These are phyloP conservation scores for Fusarium incarnatum DNA, from an alignment of 2,329 filamentous ascomycete genomes.

Conservation along the genomic window DNA sequence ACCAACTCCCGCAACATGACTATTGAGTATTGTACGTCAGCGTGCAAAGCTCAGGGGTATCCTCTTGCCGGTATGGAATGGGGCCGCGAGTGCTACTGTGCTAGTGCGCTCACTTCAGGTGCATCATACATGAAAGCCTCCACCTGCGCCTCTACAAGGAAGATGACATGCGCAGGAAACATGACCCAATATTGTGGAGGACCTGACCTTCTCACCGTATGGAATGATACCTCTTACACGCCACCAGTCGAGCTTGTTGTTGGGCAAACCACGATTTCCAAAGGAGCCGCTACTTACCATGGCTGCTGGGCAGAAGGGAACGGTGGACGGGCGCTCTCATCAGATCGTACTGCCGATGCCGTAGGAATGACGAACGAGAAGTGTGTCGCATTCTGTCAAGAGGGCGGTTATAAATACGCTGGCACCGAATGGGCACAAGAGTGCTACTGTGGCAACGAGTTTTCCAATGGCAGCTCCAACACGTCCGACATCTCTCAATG, in stretches of 20 bases:
- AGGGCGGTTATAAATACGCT: constrained; percentile 49
- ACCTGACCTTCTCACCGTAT: constrained; percentile 33
- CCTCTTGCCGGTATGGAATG: constrained; percentile 40
- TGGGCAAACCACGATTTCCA: constrained; percentile 33
- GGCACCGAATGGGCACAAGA: constrained; percentile 52
- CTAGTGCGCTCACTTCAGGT: constrained; percentile 23
- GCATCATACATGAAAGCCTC: constrained; percentile 34
- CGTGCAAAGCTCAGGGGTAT: constrained; percentile 39
- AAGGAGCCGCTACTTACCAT: constrained; percentile 32
- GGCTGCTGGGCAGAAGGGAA: constrained; percentile 36
- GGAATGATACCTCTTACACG: constrained; percentile 41
- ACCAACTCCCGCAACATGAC: constrained; percentile 28
- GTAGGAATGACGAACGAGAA: constrained; percentile 45
- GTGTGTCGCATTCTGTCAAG: constrained; percentile 48
- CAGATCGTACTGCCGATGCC: constrained; percentile 19
- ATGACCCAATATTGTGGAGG: constrained; percentile 42
- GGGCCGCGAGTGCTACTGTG: constrained; percentile 40
- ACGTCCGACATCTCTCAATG: constrained; percentile 39
- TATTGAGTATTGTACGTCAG: constrained; percentile 37
- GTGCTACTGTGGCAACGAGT: constrained; percentile 50
- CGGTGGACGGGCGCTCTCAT: constrained; percentile 32
- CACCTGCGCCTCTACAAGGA: constrained; percentile 24
- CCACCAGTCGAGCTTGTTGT: constrained; percentile 30
- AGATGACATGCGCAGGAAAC: constrained; percentile 40
- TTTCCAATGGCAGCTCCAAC: constrained; percentile 28